Base-by-base conservation (phyloP, 768 basidiomycete genomes). In the Chalciporus pseudorubinellus region DNA sequence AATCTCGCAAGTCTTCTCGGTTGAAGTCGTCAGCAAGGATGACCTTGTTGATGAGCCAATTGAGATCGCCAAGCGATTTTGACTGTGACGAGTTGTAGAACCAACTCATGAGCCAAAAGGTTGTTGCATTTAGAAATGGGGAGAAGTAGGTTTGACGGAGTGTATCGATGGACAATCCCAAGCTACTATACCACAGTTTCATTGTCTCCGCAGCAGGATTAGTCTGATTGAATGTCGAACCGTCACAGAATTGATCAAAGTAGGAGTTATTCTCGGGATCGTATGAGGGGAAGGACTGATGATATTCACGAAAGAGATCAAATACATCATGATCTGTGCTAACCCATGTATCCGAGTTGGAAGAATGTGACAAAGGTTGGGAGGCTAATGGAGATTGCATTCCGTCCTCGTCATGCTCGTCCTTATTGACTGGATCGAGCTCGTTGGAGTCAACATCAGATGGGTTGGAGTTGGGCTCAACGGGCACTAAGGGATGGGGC, bases 81-180 rank as follows among this genome's bases (percentile, higher is more conserved):
- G 2, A 28, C 10, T 38, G 51, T 14, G 59, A 58, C 1, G 63
- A 58, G 19, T 50, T 59, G 39, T 65, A 54, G 13, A 61, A 52
- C 68, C 69, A 68, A 19, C 54, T 48, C 65, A 66, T 68, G 0
- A 67, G 43, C 2, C 34, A 52, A 14, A 38, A 65, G 0, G 57
- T 59, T 0, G 51, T 58, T 41, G 57, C 56, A 46, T 63, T 68
- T 1, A 46, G 12, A 22, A 68, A 59, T 19, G 60, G 55, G 0
- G 33, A 16, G 4, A 57, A 50, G 4, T 41, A 57, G 13, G 21
- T 33, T 3, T 34, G 14, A 1, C 41, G 9, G 2, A 39, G 31
- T 11, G 31, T 8, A 14, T 20, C 20, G 24, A 56, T 18, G 4
- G 39, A n/a, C 4, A n/a, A 20, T 3, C 14, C 4, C 11, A 50